Conservation (phyloP, 768 basidiomycete species). For the Agrocybe pediades region DNA sequence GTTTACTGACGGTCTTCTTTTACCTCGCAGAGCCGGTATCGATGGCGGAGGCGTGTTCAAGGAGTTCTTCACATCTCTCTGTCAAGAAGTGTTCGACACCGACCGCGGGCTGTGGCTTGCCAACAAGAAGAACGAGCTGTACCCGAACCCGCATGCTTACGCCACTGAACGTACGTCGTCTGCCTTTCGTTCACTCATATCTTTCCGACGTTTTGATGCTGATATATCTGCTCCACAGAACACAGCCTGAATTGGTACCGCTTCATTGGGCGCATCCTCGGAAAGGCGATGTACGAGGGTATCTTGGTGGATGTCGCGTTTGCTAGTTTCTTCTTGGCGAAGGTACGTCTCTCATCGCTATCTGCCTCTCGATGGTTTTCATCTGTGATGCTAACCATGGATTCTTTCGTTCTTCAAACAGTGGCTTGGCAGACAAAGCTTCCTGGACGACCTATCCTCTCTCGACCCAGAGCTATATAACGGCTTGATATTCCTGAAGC, state of each 20-base stretch:
- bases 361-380: background rate
- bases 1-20: background rate
- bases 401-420: too few species aligned
- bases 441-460: slow-evolving; percentile 90
- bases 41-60: slow-evolving; percentile 98
- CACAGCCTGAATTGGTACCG: slow-evolving; percentile 91
- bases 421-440: slow-evolving; percentile 93
- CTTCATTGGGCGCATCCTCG: slow-evolving; percentile 91
- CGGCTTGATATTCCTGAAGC: slow-evolving; percentile 90
- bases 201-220: background rate
- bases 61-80: slow-evolving; percentile 92
- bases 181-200: background rate
- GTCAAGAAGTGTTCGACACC: slow-evolving; percentile 93
- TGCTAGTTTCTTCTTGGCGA: slow-evolving; percentile 92
- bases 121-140: slow-evolving; percentile 90
- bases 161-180: slow-evolving; percentile 77
- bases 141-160: slow-evolving; percentile 92
- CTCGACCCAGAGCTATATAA: slow-evolving; percentile 92
- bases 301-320: slow-evolving; percentile 95
- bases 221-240: slow-evolving; percentile 39
- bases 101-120: slow-evolving; percentile 93
- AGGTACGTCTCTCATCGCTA: slow-evolving; percentile 43
- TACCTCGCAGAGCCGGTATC: slow-evolving; percentile 71
- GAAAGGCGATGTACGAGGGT: slow-evolving; percentile 96
- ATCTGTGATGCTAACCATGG: background rate